Evolutionary conservation across 2,329 filamentous ascomycete species (phyloP), one percentile per base, ranked within the genome.

Genomic region (Penicillium sp.): DNA sequence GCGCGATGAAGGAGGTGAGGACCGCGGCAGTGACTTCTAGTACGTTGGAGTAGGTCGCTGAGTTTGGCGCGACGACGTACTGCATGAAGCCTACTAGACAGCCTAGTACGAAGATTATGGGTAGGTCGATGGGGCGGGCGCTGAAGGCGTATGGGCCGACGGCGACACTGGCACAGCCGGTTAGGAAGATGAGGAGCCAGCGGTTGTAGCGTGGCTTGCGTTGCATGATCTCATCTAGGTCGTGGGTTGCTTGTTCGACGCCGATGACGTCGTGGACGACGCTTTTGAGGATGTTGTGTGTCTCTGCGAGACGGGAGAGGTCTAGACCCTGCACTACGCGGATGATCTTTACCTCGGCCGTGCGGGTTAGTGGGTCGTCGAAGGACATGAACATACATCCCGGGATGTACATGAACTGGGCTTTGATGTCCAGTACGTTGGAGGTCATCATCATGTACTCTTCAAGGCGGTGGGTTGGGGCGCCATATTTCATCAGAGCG

Each of bases 371-470:
- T 1, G 69, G 64, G 53, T 79, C 76, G 40, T 85, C 91, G 68
- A 96, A 96, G 5, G 90, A 70, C 64, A 70, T 69, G 50, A 70
- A 65, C 68, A 70, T 70, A 33, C 68, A 70, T 3, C 67, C 68
- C 88, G 71, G 95, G 31, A 96, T 85, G 70, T 96, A 96, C 23
- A 96, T 77, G 67, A 94, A 96, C 66, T 95, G 91, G 6, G 87
- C 88, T 64, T 95, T 89, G 27, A 96, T 92, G 72, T 92, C 89
- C 39, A 96, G 82, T 5, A 94, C 89, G 15, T 89, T 84, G 4
- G 92, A 87, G 5, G 90, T 91, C 89, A 92, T 95, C 63, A 83
- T 87, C 84, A 96, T 87, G 73, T 95, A 96, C 70, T 96, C 78
- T 74, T 96, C 92, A 16, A 70, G 50, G 13, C 68, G 66, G 40